Conservation (phyloP, 169 alveolate genomes). For the Plasmodium reichenowi region DNA sequence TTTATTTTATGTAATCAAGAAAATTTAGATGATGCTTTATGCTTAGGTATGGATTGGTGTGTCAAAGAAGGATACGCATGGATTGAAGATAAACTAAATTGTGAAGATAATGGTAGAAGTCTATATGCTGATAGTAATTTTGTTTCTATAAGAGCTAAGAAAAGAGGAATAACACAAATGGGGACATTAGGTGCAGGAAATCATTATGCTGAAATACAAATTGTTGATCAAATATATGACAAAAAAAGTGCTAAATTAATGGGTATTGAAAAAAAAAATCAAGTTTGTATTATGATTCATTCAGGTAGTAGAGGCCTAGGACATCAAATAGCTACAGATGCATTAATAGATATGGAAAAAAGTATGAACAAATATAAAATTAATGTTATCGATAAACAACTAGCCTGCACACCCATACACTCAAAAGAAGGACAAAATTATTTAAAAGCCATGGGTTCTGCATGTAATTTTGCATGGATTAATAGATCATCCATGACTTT, state of each 20-base stretch:
- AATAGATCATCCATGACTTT: conserved; percentile 87
- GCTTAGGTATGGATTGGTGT: conserved; percentile 91
- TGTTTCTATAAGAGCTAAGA: conserved; percentile 89
- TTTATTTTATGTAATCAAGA: conserved; percentile 81
- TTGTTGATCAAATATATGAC: conserved; percentile 90
- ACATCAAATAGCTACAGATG: conserved; percentile 91
- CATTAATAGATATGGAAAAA: conserved; percentile 90
- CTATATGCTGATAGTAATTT: conserved; percentile 89
- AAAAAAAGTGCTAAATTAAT: conserved; percentile 89
- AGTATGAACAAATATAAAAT: conserved; percentile 78
- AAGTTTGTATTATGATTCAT: conserved; percentile 91
- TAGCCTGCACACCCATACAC: conserved; percentile 90
- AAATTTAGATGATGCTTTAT: conserved; percentile 85
- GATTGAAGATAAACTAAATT: conserved; percentile 90
- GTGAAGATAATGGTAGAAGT: conserved; percentile 91
- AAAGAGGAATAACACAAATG: conserved; percentile 92
- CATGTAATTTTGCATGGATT: conserved; percentile 94
- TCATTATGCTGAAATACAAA: conserved; percentile 93
- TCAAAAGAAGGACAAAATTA: conserved; percentile 89
- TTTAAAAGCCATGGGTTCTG: conserved; percentile 91
- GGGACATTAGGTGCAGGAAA: conserved; percentile 94
- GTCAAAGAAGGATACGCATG: conserved; percentile 84
- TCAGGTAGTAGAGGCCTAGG: conserved; percentile 93
- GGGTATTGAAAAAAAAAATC: conserved; percentile 89
- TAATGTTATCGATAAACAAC: conserved; percentile 88